These are phyloP conservation scores for Purpureocillium takamizusanense DNA, from an alignment of 2,329 filamentous ascomycete species.

Conservation along the genomic window DNA sequence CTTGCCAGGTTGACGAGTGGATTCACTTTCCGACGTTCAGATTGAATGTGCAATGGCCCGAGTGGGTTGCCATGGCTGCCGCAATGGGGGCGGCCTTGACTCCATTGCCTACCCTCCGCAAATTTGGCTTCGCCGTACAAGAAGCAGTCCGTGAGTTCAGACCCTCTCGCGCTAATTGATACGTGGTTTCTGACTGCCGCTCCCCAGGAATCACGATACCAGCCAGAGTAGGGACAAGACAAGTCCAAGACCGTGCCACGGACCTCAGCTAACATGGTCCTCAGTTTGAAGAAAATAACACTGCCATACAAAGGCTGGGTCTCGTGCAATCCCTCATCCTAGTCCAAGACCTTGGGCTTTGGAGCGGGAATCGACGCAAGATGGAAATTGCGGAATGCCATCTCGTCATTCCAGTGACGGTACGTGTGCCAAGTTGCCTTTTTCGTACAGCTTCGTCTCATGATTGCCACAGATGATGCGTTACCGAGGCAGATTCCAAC, in stretches of 20 bases:
- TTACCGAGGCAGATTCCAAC: constrained; percentile 48
- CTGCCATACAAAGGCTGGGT: constrained; percentile 34
- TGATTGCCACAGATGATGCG: constrained; percentile 36
- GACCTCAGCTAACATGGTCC: constrained; percentile 4
- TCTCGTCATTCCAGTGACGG: constrained; percentile 33
- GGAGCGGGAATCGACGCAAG: constrained; percentile 45
- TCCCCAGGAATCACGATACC: constrained; percentile 20
- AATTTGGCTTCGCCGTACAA: constrained; percentile 49
- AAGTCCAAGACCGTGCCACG: not conserved
- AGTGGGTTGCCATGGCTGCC: constrained; percentile 50
- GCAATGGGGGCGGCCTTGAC: constrained; percentile 52
- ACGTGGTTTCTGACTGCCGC: constrained; percentile 2
- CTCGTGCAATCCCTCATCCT: constrained; percentile 40
- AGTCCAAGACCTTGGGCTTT: constrained; percentile 40
- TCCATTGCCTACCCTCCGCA: constrained; percentile 47
- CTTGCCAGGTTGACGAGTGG: constrained; percentile 47
- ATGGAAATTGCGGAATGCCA: constrained; percentile 49
- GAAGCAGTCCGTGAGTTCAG: constrained; percentile 37
- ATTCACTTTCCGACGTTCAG: constrained; percentile 54
- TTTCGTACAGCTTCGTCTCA: constrained; percentile 8
- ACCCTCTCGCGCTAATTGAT: not conserved
- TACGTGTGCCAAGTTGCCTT: constrained; percentile 14
- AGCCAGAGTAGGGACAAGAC: constrained; percentile 14
- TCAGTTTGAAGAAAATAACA: constrained; percentile 41
- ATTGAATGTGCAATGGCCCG: constrained; percentile 44